Evolutionary conservation across 768 basidiomycete species (phyloP).

Genomic region (Agaricus sinodeliciosus): DNA sequence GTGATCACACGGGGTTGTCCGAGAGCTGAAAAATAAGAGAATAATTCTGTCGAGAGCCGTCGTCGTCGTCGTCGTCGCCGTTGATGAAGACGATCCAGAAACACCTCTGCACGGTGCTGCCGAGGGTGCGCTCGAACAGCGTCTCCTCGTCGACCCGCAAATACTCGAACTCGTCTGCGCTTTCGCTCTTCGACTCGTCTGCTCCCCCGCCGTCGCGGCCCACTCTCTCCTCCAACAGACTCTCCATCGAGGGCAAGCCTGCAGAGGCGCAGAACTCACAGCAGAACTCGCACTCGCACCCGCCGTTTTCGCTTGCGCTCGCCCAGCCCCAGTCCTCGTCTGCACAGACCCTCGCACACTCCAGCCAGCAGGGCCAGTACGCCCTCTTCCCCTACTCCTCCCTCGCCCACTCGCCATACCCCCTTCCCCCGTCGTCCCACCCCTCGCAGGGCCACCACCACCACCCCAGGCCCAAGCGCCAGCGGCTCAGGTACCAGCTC

Average conservation of each 20-base stretch:
- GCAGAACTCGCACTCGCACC: conserved; percentile 10
- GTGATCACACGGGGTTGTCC: too few species aligned
- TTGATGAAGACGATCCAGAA: conserved; percentile 46
- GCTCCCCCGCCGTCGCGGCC: conserved; percentile 16
- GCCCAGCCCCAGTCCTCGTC: conserved; percentile 13
- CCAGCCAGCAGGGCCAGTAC: conserved; percentile 9
- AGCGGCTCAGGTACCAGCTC: conserved; percentile 37
- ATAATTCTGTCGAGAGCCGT: too few species aligned
- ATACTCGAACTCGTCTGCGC: conserved; percentile 29
- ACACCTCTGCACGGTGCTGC: conserved; percentile 39
- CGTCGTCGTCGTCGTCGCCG: too few species aligned
- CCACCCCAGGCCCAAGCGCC: conserved; percentile 19
- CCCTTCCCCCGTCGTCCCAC: conserved; percentile 22
- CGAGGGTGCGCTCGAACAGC: conserved; percentile 38
- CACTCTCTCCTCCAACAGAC: conserved; percentile 12
- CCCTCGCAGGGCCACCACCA: conserved; percentile 12
- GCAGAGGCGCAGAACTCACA: conserved; percentile 12
- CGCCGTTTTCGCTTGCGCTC: conserved; percentile 14
- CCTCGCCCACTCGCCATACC: conserved; percentile 21
- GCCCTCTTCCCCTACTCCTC: conserved; percentile 31
- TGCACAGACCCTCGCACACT: background rate
- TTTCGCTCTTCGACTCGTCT: conserved; percentile 20
- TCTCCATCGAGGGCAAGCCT: conserved; percentile 14
- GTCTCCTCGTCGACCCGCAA: conserved; percentile 30
- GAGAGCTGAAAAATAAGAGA: too few species aligned